Percentiles rank a stretch among this genome's conserved stretches.
Conservation (phyloP, 352 stramenopile genomes). For the Globisporangium cylindrosporum region DNA sequence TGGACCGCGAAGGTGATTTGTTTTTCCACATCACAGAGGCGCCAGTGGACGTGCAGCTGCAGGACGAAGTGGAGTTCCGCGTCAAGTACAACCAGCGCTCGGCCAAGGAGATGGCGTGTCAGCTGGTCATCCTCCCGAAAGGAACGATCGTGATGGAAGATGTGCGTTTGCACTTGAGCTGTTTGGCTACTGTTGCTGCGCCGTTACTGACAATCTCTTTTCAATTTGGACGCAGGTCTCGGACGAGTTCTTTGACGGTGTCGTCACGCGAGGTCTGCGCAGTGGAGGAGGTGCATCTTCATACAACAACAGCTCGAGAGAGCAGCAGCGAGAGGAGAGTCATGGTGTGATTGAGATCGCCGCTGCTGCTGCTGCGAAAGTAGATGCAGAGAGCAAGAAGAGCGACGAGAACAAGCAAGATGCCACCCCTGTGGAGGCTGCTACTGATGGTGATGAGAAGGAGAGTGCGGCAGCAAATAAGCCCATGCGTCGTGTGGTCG, state of each 20-base stretch:
- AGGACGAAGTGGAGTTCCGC: conserved; percentile 76
- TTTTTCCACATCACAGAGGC: conserved; percentile 85
- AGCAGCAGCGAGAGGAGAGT: conserved; percentile 14
- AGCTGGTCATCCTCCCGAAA: conserved; percentile 62
- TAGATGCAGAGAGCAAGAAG: conserved; percentile 8
- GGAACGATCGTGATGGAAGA: conserved; percentile 75
- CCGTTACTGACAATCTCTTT: background rate
- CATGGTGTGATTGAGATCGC: conserved; percentile 18
- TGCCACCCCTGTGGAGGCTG: background rate
- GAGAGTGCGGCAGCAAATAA: background rate
- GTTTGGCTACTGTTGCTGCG: too few species aligned
- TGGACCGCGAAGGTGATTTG: conserved; percentile 65
- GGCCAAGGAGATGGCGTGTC: conserved; percentile 67
- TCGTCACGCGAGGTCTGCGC: conserved; percentile 68
- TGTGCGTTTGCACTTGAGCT: conserved; percentile 19
- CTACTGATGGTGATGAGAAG: background rate
- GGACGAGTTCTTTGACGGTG: conserved; percentile 51
- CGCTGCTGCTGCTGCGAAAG: conserved; percentile 1
- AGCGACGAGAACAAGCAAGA: background rate
- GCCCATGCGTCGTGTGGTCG: conserved; percentile 24
- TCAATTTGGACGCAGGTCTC: conserved; percentile 22
- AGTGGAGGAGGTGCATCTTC: conserved; percentile 20
- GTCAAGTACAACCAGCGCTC: conserved; percentile 73
- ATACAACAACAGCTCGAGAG: conserved; percentile 29
- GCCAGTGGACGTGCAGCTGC: conserved; percentile 58